These are phyloP conservation scores for Grosmannia penicillata DNA, from an alignment of 2,329 filamentous ascomycete genomes.

Conservation along the genomic window DNA sequence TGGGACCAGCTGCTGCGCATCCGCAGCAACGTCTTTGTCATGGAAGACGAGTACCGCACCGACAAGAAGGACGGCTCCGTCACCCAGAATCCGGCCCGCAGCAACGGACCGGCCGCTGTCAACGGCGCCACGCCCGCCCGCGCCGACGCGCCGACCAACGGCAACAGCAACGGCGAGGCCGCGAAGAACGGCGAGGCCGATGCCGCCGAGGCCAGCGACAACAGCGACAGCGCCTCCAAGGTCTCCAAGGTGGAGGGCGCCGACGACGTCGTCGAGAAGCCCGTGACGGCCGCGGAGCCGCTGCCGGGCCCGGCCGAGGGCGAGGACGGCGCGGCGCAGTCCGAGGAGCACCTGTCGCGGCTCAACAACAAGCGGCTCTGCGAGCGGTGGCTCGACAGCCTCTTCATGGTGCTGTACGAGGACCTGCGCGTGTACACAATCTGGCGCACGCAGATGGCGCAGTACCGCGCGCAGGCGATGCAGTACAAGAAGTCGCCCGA, in stretches of 20 bases:
- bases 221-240: conserved; percentile 11
- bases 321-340: conserved; percentile 36
- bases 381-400: conserved; percentile 92
- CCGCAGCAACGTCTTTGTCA: conserved; percentile 93
- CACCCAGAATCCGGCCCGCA: conserved; percentile 23
- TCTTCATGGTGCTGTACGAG: conserved; percentile 99
- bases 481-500: conserved; percentile 94
- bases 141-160: conserved; percentile 34
- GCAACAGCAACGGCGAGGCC: conserved; percentile 15
- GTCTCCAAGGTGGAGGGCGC: conserved; percentile 19
- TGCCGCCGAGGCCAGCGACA: neutral
- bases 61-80: conserved; percentile 56
- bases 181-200: conserved; percentile 15
- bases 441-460: conserved; percentile 95
- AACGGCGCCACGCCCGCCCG: neutral
- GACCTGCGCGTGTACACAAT: conserved; percentile 97
- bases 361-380: conserved; percentile 96
- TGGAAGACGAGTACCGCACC: conserved; percentile 95
- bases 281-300: conserved; percentile 64
- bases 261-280: conserved; percentile 49
- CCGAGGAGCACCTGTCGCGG: conserved; percentile 63
- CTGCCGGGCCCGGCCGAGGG: conserved; percentile 40
- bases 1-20: conserved; percentile 96
- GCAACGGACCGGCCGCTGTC: too few relatives aligned
- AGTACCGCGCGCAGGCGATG: conserved; percentile 83